phyloP scores from a whole-genome alignment of 2,329 filamentous ascomycete species.

The Teratosphaeria gauchensis region DNA sequence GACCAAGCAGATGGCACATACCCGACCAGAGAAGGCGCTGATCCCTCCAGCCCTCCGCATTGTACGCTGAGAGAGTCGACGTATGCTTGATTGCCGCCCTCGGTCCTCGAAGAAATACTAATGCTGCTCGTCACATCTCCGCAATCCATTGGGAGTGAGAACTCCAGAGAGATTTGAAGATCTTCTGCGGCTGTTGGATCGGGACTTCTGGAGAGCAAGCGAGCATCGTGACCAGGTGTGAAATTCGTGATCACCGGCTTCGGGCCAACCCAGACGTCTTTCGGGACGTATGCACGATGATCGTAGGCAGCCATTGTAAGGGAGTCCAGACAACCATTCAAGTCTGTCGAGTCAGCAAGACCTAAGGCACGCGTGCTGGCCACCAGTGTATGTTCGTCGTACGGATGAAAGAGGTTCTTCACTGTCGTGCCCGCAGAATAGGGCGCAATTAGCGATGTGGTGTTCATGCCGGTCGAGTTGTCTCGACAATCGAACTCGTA shows the following conservation, averaged over 20 bases:
- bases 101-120: no score
- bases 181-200: no score
- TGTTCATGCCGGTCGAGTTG: conserved; percentile 10
- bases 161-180: no score
- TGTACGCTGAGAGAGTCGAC: conserved; percentile 38
- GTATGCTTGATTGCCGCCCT: no score
- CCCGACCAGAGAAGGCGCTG: no score
- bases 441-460: conserved; percentile 45
- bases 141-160: no score
- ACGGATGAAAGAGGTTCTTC: conserved; percentile 54
- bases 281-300: conserved; percentile 51
- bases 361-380: conserved; percentile 37
- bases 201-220: conserved; percentile 38
- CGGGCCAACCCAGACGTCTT: conserved; percentile 40
- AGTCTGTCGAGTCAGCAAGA: conserved; percentile 37
- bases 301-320: conserved; percentile 47
- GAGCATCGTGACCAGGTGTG: conserved; percentile 50
- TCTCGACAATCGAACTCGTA: conserved; percentile 44
- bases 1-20: no score
- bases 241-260: conserved; percentile 52
- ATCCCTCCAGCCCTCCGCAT: conserved; percentile 42
- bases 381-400: conserved; percentile 45
- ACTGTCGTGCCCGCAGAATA: conserved; percentile 47
- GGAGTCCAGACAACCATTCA: conserved; percentile 47
- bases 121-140: no score